Evolutionary conservation across 306 rosid species (phyloP).

Genomic region (Fagus sylvatica): DNA sequence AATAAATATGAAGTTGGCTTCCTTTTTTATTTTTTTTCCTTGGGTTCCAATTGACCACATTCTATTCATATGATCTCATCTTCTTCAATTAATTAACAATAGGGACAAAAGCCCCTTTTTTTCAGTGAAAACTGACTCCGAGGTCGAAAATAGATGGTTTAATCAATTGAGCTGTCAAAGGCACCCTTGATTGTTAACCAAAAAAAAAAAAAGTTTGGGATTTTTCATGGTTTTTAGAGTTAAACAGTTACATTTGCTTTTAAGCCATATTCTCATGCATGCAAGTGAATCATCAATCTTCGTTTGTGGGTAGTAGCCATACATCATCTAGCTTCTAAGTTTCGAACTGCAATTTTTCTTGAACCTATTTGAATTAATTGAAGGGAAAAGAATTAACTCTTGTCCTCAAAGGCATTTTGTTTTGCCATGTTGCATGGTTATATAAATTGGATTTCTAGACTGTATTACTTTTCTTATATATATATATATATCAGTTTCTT

Average conservation of each 20-base stretch:
- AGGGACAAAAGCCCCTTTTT: neutral
- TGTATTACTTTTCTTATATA: neutral
- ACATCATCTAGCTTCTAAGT: neutral
- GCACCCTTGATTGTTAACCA: neutral
- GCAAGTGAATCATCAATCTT: neutral
- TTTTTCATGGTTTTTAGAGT: too few species aligned
- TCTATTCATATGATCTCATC: neutral
- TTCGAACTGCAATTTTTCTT: neutral
- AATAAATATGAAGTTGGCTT: neutral
- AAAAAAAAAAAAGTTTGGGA: neutral
- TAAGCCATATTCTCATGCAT: neutral
- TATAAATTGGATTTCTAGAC: neutral
- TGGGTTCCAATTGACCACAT: neutral
- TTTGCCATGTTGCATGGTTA: too few species aligned
- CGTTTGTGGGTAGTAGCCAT: neutral
- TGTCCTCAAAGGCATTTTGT: too few species aligned
- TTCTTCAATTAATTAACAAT: neutral
- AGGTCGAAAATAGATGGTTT: neutral
- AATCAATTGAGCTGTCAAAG: neutral
- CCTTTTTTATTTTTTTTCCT: neutral
- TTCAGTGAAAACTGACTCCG: neutral
- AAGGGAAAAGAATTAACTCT: too few species aligned
- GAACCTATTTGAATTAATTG: too few species aligned
- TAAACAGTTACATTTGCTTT: neutral
- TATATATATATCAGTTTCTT: neutral